These are phyloP conservation scores for Paralagenidium karlingii DNA, from an alignment of 352 stramenopile genomes.

Conservation along the genomic window DNA sequence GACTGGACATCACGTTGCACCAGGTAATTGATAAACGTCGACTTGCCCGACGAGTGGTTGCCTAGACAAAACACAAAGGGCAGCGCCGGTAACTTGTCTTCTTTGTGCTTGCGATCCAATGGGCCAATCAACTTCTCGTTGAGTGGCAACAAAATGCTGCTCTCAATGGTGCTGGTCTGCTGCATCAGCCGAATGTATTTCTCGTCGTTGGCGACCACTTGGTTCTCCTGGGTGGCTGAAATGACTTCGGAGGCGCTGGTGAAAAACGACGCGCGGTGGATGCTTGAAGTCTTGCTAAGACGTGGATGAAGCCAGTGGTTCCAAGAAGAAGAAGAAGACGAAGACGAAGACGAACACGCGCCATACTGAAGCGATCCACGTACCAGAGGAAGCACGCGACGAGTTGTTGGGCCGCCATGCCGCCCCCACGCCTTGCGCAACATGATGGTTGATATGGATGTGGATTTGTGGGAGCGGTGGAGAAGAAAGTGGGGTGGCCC, in stretches of 20 bases:
- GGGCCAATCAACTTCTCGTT: conserved; percentile 80
- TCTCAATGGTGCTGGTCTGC: conserved; percentile 61
- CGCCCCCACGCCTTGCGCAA: too few species aligned
- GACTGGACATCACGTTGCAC: conserved; percentile 93
- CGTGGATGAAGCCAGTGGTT: too few species aligned
- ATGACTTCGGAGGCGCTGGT: background rate
- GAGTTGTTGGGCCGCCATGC: too few species aligned
- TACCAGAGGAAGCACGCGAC: too few species aligned
- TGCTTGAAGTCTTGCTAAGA: too few species aligned
- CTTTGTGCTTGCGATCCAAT: conserved; percentile 80
- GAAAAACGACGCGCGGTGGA: too few species aligned
- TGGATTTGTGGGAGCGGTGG: too few species aligned
- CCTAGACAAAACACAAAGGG: conserved; percentile 98
- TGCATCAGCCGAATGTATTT: conserved; percentile 80
- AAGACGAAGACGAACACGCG: conserved; percentile 6
- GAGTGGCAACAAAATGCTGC: conserved; percentile 57
- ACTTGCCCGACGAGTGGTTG: conserved; percentile 99
- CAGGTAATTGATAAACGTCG: conserved; percentile 99
- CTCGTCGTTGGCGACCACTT: too few species aligned
- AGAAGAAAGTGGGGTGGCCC: too few species aligned
- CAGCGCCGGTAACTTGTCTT: conserved; percentile 87
- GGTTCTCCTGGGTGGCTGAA: too few species aligned
- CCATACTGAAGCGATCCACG: too few species aligned
- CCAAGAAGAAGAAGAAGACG: conserved; percentile 15
- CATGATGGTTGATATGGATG: too few species aligned